Conservation (phyloP, 345 rosid species). For the Boechera retrofracta region DNA sequence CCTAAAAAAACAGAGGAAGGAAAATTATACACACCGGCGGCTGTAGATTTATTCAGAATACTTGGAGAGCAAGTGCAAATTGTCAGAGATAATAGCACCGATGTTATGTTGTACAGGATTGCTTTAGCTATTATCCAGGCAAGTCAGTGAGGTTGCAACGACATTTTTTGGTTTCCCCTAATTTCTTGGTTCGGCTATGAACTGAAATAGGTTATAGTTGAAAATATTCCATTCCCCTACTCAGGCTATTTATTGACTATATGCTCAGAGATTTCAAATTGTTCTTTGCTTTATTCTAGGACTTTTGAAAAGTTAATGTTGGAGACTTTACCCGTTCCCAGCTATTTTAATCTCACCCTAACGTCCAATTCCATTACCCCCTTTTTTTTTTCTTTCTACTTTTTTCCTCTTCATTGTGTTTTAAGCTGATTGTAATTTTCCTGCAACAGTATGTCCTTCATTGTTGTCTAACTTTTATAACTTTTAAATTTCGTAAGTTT, state of each 20-base stretch:
- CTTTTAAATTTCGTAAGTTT: slow-evolving; percentile 1
- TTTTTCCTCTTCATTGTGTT: slow-evolving; percentile 8
- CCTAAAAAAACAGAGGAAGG: slow-evolving; percentile 99
- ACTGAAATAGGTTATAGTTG: slow-evolving; percentile 28
- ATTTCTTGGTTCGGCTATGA: slow-evolving; percentile 25
- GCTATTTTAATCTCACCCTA: neutral
- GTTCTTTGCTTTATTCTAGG: slow-evolving; percentile 12
- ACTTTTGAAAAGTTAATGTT: slow-evolving; percentile 19
- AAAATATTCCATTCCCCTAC: neutral
- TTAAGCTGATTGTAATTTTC: slow-evolving; percentile 23
- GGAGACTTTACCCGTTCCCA: slow-evolving; percentile 12
- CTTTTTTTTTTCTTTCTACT: neutral
- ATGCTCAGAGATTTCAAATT: neutral
- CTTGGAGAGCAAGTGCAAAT: slow-evolving; percentile 99
- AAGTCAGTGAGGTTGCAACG: slow-evolving; percentile 45
- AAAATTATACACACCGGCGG: slow-evolving; percentile 98
- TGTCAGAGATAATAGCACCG: slow-evolving; percentile 97
- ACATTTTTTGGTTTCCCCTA: slow-evolving; percentile 2
- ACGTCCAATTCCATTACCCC: slow-evolving; percentile 1
- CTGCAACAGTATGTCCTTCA: neutral
- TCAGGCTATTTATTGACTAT: slow-evolving; percentile 10
- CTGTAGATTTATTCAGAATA: slow-evolving; percentile 98
- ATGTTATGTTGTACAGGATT: slow-evolving; percentile 95
- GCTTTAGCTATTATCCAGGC: slow-evolving; percentile 95
- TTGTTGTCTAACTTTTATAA: neutral